A percentile compares a stretch with the other conserved stretches of the same genome.
Conservation (phyloP, 2,329 filamentous ascomycete genomes). For the Gyromitra esculenta region DNA sequence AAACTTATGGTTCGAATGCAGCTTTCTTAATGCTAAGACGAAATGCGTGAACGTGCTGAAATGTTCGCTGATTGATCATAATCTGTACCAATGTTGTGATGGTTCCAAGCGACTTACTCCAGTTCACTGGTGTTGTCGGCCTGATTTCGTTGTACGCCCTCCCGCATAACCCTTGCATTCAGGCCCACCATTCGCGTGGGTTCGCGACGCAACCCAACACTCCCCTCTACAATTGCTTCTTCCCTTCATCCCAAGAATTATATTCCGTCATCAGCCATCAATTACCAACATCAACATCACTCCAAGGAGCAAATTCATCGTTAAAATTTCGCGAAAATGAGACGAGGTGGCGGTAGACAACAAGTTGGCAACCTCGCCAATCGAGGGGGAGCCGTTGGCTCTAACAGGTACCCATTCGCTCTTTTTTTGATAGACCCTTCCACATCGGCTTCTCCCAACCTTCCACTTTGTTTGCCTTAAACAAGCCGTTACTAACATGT, state of each 20-base stretch:
- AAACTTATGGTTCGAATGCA: neutral
- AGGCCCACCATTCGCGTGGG: constrained; percentile 27
- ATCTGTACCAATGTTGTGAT: neutral
- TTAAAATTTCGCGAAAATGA: constrained; percentile 5
- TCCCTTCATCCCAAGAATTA: neutral
- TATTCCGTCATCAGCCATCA: neutral
- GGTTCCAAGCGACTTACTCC: neutral
- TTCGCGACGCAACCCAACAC: neutral
- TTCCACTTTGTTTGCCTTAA: neutral
- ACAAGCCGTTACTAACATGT: constrained; percentile 1
- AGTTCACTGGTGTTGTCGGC: neutral
- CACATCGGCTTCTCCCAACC: neutral
- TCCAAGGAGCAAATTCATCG: neutral
- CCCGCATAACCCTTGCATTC: constrained; percentile 34
- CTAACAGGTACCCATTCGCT: constrained; percentile 36
- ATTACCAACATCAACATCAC: neutral
- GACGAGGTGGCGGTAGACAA: neutral
- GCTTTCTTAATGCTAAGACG: neutral
- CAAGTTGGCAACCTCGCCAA: constrained; percentile 9
- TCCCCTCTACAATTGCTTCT: neutral
- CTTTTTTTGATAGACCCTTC: neutral
- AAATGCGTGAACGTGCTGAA: constrained; percentile 8
- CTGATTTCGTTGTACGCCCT: neutral
- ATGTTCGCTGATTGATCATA: neutral
- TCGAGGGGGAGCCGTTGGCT: constrained; percentile 14